phyloP scores from a whole-genome alignment of 2,329 filamentous ascomycete genomes.

The Magnaporthiopsis incrustans region DNA sequence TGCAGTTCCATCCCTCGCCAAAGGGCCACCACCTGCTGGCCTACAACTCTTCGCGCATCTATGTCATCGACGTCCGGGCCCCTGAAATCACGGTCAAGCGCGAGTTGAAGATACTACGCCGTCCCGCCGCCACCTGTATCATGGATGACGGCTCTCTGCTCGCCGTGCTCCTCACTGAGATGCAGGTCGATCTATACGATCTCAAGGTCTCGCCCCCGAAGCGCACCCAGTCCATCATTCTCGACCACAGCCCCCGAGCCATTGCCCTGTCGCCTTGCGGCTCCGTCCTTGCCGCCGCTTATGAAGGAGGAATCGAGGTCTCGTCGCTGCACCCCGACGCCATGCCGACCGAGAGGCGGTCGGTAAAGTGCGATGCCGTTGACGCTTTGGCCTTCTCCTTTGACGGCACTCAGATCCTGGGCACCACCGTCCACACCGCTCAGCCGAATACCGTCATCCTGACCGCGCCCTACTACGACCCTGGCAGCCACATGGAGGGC shows the following conservation, averaged over 20 bases:
- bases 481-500: slow-evolving; percentile 55
- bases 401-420: slow-evolving; percentile 70
- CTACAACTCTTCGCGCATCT: slow-evolving; percentile 78
- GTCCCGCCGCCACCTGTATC: slow-evolving; percentile 70
- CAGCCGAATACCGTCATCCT: slow-evolving; percentile 67
- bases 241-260: slow-evolving; percentile 71
- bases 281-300: slow-evolving; percentile 74
- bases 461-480: slow-evolving; percentile 72
- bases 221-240: slow-evolving; percentile 63
- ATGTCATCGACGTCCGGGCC: slow-evolving; percentile 62
- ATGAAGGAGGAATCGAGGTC: slow-evolving; percentile 83
- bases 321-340: slow-evolving; percentile 61
- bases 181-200: slow-evolving; percentile 82
- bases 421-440: slow-evolving; percentile 59
- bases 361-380: slow-evolving; percentile 71
- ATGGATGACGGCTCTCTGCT: slow-evolving; percentile 69
- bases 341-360: slow-evolving; percentile 57
- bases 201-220: slow-evolving; percentile 56
- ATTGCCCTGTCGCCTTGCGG: slow-evolving; percentile 77
- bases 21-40: slow-evolving; percentile 67
- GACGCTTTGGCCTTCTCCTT: slow-evolving; percentile 68
- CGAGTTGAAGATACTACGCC: slow-evolving; percentile 71
- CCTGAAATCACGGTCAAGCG: slow-evolving; percentile 57
- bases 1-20: slow-evolving; percentile 75
- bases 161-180: slow-evolving; percentile 72